Conservation (phyloP, 129 eudicot genomes). For the Flaveria brownii region DNA sequence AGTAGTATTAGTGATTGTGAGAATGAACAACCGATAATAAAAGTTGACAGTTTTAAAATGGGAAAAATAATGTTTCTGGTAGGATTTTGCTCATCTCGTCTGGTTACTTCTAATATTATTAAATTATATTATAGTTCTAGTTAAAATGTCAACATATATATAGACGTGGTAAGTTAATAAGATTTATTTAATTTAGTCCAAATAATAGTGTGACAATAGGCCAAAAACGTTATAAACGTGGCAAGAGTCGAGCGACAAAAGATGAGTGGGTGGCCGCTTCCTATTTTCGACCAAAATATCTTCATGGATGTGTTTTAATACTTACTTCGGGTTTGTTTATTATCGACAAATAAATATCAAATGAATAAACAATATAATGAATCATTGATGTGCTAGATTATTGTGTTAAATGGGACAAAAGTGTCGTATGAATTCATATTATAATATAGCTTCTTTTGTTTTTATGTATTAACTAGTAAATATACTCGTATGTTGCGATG, state of each 20-base stretch:
- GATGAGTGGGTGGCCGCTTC: slow-evolving; percentile 16
- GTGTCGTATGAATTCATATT: neutral
- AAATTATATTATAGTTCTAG: no score
- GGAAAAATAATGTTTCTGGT: no score
- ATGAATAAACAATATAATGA: neutral
- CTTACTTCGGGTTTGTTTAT: neutral
- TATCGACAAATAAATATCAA: neutral
- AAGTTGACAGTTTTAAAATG: no score
- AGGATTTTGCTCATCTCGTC: no score
- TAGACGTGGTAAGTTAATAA: neutral
- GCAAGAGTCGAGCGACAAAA: neutral
- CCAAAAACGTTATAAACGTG: neutral
- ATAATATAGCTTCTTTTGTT: no score
- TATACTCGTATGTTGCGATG: no score
- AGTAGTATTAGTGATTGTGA: no score
- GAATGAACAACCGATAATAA: no score
- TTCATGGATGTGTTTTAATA: slow-evolving; percentile 1
- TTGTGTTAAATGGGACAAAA: neutral
- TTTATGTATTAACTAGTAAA: no score
- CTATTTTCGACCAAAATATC: slow-evolving; percentile 7
- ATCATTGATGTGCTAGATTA: neutral
- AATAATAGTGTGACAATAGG: neutral
- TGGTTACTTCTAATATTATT: no score
- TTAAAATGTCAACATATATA: no score
- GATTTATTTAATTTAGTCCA: neutral